Conservation (phyloP, 768 basidiomycete species). For the Solioccasus polychromus region DNA sequence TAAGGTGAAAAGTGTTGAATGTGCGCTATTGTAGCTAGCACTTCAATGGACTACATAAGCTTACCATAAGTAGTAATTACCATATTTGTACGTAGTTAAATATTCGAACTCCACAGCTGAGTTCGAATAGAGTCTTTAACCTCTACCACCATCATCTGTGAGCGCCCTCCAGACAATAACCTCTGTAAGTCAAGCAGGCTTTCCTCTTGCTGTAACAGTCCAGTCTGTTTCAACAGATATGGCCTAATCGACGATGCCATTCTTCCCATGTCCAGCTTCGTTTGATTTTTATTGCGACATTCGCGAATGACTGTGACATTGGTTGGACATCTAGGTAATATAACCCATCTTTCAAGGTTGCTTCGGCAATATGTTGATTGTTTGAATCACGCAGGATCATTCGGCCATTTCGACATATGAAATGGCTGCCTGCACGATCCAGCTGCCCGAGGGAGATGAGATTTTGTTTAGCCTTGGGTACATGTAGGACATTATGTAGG, state of each 20-base stretch:
- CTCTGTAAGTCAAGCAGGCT: too few relatives aligned
- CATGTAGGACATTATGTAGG: background rate
- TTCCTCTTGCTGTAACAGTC: too few relatives aligned
- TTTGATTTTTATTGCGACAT: background rate
- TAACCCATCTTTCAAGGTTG: background rate
- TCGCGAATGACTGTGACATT: background rate
- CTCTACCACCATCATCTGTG: too few relatives aligned
- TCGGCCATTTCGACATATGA: background rate
- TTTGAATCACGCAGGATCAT: background rate
- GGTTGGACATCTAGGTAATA: background rate
- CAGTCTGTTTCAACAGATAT: background rate
- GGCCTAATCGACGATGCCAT: background rate
- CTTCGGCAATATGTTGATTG: background rate
- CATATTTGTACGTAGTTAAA: too few relatives aligned
- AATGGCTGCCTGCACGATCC: background rate
- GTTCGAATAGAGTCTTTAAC: too few relatives aligned
- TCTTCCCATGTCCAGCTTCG: background rate
- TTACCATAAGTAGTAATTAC: too few relatives aligned
- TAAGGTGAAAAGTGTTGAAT: too few relatives aligned
- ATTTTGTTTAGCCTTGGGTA: slow-evolving; percentile 1
- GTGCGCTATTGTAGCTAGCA: too few relatives aligned
- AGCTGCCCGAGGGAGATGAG: background rate
- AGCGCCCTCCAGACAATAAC: too few relatives aligned
- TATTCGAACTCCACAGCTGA: too few relatives aligned
- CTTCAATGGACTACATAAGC: too few relatives aligned